A percentile compares a stretch with the other conserved stretches of the same genome.
phyloP scores from a whole-genome alignment of 768 basidiomycete genomes.

The Rhodotorula paludigena region DNA sequence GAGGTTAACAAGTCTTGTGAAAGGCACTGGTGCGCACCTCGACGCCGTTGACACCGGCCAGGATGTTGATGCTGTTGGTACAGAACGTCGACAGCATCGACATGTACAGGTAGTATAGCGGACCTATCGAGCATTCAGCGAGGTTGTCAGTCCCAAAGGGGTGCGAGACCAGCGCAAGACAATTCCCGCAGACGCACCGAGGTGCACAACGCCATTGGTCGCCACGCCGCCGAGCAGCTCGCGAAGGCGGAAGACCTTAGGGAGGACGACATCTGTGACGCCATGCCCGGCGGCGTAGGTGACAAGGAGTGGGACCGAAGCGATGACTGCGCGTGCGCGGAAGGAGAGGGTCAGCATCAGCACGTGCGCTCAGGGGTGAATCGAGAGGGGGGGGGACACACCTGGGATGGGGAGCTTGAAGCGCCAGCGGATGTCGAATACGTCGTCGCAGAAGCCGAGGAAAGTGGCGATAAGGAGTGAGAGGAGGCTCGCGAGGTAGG shows the following conservation, averaged over 20 bases:
- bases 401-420: conserved; percentile 93
- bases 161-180: too few relatives aligned
- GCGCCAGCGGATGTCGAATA: conserved; percentile 97
- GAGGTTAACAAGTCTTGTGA: background rate
- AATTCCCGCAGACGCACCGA: conserved; percentile 57
- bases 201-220: conserved; percentile 61
- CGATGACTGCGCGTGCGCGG: conserved; percentile 56
- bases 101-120: conserved; percentile 95
- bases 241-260: conserved; percentile 63
- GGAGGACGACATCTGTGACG: conserved; percentile 87
- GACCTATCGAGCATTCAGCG: conserved; percentile 56
- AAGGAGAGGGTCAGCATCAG: background rate
- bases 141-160: background rate
- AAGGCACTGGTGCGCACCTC: conserved; percentile 52
- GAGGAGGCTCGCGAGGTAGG: conserved; percentile 88
- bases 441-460: conserved; percentile 91
- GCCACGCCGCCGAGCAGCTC: conserved; percentile 55
- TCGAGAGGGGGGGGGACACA: conserved; percentile 20
- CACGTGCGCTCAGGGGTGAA: background rate
- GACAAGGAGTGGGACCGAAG: conserved; percentile 86
- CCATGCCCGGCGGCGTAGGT: conserved; percentile 95
- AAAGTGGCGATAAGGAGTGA: conserved; percentile 86
- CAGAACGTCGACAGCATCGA: conserved; percentile 89
- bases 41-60: conserved; percentile 94
- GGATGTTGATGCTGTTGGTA: conserved; percentile 97